Evolutionary conservation across 2,329 filamentous ascomycete genomes (phyloP).

Genomic region (Botrytis fabae): DNA sequence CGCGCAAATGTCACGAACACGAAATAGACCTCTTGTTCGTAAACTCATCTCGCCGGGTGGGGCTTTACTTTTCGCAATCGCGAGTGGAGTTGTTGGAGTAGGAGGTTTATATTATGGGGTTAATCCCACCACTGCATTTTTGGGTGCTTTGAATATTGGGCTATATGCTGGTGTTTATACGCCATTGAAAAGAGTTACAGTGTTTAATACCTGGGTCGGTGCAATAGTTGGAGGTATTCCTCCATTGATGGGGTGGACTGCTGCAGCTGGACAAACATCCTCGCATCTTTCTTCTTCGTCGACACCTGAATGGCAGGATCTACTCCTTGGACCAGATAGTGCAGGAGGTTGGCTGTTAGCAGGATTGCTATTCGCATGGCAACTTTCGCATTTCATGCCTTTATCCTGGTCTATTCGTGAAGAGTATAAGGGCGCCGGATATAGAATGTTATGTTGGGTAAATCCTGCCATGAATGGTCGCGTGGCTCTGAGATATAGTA

Average conservation of each 20-base stretch:
- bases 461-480: conserved; percentile 83
- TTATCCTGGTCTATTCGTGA: conserved; percentile 85
- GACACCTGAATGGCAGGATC: conserved; percentile 72
- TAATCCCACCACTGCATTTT: conserved; percentile 86
- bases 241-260: conserved; percentile 97
- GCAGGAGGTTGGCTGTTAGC: conserved; percentile 88
- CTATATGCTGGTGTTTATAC: conserved; percentile 94
- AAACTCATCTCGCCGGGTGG: conserved; percentile 70
- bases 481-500: conserved; percentile 82
- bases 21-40: conserved; percentile 85
- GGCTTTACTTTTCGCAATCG: conserved; percentile 77
- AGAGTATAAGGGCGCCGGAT: conserved; percentile 75
- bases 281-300: conserved; percentile 62
- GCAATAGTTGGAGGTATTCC: conserved; percentile 91
- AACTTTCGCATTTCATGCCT: conserved; percentile 98
- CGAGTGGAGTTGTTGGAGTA: conserved; percentile 68
- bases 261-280: conserved; percentile 85
- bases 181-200: conserved; percentile 82
- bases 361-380: conserved; percentile 86
- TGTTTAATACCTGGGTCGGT: conserved; percentile 92
- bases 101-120: conserved; percentile 82
- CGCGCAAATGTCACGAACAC: conserved; percentile 88
- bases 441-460: conserved; percentile 78
- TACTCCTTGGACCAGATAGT: conserved; percentile 68
- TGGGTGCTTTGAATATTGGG: conserved; percentile 81